phyloP scores from a whole-genome alignment of 805 yeast genomes.

The Candida mattraensis region DNA sequence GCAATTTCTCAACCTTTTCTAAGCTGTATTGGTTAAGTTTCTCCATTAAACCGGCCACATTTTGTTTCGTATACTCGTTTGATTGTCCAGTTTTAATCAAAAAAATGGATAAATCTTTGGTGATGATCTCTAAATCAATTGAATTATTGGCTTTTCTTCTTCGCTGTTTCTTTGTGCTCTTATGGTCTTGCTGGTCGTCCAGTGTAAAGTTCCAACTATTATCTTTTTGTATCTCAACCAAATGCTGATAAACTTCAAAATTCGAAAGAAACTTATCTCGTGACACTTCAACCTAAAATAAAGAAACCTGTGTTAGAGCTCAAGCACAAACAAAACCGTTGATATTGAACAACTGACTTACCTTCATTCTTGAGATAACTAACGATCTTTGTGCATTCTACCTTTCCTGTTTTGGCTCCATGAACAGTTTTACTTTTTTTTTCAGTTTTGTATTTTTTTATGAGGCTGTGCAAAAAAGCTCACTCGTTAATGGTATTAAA shows the following conservation, averaged over 20 bases:
- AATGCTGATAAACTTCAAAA: slow-evolving; percentile 60
- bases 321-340: slow-evolving; percentile 1
- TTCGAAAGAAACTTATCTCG: slow-evolving; percentile 64
- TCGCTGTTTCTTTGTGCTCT: slow-evolving; percentile 27
- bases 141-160: slow-evolving; percentile 33
- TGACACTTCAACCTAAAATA: slow-evolving; percentile 41
- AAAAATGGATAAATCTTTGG: slow-evolving; percentile 47
- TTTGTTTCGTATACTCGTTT: slow-evolving; percentile 31
- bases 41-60: slow-evolving; percentile 37
- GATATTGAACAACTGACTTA: slow-evolving; percentile 6
- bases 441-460: slow-evolving; percentile 1
- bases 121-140: slow-evolving; percentile 49
- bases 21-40: slow-evolving; percentile 52
- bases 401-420: too few species aligned
- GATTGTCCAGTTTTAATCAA: slow-evolving; percentile 38
- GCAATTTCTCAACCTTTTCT: slow-evolving; percentile 81
- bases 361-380: slow-evolving; percentile 16
- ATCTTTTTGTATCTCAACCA: slow-evolving; percentile 46
- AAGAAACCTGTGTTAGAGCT: background rate
- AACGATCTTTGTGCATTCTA: too few species aligned
- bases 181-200: slow-evolving; percentile 12
- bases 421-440: background rate
- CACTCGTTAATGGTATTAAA: slow-evolving; percentile 1
- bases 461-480: slow-evolving; percentile 1
- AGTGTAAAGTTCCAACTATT: slow-evolving; percentile 47